Evolutionary conservation across 805 yeast species (phyloP).

Genomic region (Myxozyma vanderwaltii): DNA sequence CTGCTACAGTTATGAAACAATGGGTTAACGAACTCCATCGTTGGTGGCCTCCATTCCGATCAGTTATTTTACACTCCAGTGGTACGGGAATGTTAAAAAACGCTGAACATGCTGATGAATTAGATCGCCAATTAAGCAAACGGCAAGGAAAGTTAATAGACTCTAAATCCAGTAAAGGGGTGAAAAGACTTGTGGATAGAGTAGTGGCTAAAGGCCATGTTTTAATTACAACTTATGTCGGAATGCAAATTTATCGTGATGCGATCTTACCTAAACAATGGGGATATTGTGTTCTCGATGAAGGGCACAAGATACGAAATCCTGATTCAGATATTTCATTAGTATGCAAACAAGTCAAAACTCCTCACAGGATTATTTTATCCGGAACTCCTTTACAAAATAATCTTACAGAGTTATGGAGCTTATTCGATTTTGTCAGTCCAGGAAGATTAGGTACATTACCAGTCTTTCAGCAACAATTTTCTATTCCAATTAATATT

Average conservation of each 20-base stretch:
- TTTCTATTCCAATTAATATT: slow-evolving; percentile 85
- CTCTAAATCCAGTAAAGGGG: slow-evolving; percentile 37
- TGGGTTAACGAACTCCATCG: slow-evolving; percentile 96
- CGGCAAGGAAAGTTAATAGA: slow-evolving; percentile 36
- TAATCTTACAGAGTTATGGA: slow-evolving; percentile 89
- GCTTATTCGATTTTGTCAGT: slow-evolving; percentile 88
- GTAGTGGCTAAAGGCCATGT: slow-evolving; percentile 63
- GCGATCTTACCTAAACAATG: slow-evolving; percentile 67
- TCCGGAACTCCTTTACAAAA: slow-evolving; percentile 98
- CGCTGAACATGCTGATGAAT: slow-evolving; percentile 37
- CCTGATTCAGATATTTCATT: slow-evolving; percentile 89
- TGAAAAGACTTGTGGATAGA: slow-evolving; percentile 29
- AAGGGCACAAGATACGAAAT: slow-evolving; percentile 95
- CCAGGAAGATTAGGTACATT: slow-evolving; percentile 94
- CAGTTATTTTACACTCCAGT: slow-evolving; percentile 84
- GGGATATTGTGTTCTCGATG: slow-evolving; percentile 92
- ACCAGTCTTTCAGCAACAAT: slow-evolving; percentile 91
- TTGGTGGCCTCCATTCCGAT: slow-evolving; percentile 97
- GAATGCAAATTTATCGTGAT: slow-evolving; percentile 68
- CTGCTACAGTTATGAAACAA: slow-evolving; percentile 93
- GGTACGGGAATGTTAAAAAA: slow-evolving; percentile 74
- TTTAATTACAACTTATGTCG: slow-evolving; percentile 87
- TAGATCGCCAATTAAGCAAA: slow-evolving; percentile 46
- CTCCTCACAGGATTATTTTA: slow-evolving; percentile 81
- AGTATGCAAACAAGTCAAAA: slow-evolving; percentile 77